Evolutionary conservation across 164 flowering plant genomes (phyloP), one percentile per base, ranked within the genome.

Genomic region (Annona cherimola): DNA sequence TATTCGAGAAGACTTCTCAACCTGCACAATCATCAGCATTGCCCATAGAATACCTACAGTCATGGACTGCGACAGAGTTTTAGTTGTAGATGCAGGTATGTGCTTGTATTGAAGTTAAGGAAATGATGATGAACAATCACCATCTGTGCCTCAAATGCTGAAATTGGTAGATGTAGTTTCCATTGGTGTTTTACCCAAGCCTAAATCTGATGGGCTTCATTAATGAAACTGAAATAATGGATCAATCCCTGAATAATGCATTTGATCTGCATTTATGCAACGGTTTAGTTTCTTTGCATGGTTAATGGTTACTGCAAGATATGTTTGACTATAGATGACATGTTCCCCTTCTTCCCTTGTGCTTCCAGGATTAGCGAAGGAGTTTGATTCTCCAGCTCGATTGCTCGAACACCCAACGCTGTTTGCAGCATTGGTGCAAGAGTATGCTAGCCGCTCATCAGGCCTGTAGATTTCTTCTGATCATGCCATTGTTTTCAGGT

Each of bases 11-110:
- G 99, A 93, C 69, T 95, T 95, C 71, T 77, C 84, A 0, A 72
- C 83, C 2, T 87, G 99, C 72, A 96, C 99, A 3, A 96, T 96
- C 8, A 93, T 96, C 79, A 91, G 97, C 87, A 93, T 96, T 80
- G 99, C 99, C 71, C 99, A 96, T 76, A 87, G 97, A 76, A 96
- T 96, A 73, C 99, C 98, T 19, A 96, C 98, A 1, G 99, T 93
- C 71, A 96, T 96, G 98, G 99, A 96, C 77, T 91, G 97, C 63
- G 87, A 96, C 61, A 73, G 95, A 60, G 99, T 96, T 35, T 73
- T 96, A 19, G 99, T 96, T 45, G 76, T 96, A n/a, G 98, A 96
- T 82, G 94, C 95, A 79, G 99, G 99, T 93, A 12, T 40, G 79
- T 76, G 20, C 66, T 66, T 66, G 16, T 39, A 9, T n/a, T 9